Evolutionary conservation across 306 rosid species (phyloP).

Genomic region (Hippophae gyantsensis): DNA sequence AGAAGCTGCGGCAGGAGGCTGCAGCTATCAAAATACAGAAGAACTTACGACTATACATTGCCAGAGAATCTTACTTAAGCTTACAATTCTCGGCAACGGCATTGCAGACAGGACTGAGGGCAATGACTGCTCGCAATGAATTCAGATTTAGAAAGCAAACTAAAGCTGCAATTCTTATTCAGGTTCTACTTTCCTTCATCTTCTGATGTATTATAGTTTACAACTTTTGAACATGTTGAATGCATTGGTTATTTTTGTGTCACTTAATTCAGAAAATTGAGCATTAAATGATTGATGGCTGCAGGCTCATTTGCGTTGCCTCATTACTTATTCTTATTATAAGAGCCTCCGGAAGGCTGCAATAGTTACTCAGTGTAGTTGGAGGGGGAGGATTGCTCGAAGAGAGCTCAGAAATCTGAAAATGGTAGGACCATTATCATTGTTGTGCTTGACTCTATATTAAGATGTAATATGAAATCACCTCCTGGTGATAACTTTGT

Average conservation of each 20-base stretch:
- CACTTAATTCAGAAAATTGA: too few relatives aligned
- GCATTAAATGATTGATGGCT: conserved; percentile 11
- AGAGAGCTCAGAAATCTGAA: conserved; percentile 88
- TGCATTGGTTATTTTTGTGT: too few relatives aligned
- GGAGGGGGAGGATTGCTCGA: conserved; percentile 94
- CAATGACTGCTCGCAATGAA: conserved; percentile 97
- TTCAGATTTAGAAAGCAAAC: conserved; percentile 94
- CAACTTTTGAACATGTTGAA: neutral
- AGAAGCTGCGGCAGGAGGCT: conserved; percentile 73
- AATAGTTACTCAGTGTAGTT: conserved; percentile 80
- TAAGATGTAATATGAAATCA: conserved; percentile 12
- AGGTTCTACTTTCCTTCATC: conserved; percentile 42
- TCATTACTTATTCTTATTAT: conserved; percentile 63
- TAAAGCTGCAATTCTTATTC: conserved; percentile 73
- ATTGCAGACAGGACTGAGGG: conserved; percentile 90
- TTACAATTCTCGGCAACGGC: conserved; percentile 52
- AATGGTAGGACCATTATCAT: conserved; percentile 48
- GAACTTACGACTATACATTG: conserved; percentile 49
- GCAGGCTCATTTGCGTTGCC: conserved; percentile 76
- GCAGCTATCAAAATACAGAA: conserved; percentile 90
- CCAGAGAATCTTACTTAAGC: conserved; percentile 52
- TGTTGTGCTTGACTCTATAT: conserved; percentile 17
- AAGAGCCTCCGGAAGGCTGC: conserved; percentile 75
- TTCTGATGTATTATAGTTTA: conserved; percentile 9
- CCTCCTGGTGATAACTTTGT: conserved; percentile 4